Conservation (phyloP, 2,329 filamentous ascomycete species). For the Cryphonectria radicalis region DNA sequence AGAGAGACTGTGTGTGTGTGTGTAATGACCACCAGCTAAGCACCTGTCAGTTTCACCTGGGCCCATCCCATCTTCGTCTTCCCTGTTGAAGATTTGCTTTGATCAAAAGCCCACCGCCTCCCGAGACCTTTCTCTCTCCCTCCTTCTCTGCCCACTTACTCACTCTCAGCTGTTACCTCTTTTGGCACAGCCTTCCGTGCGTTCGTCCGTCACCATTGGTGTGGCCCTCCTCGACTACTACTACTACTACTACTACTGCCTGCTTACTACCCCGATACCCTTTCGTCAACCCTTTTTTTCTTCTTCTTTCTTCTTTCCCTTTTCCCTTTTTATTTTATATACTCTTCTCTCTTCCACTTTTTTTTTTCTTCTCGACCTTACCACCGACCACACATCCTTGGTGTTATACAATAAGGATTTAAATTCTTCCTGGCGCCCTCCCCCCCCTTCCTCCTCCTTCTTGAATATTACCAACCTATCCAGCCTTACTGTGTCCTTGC, state of each 20-base stretch:
- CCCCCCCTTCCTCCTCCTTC: not conserved
- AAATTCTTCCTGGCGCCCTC: conserved; percentile 22
- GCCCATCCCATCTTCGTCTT: conserved; percentile 26
- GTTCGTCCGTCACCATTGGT: conserved; percentile 27
- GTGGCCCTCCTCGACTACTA: conserved; percentile 9
- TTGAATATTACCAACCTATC: not conserved
- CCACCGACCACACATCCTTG: conserved; percentile 23
- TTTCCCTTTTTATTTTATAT: not conserved
- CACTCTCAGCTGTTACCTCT: conserved; percentile 29
- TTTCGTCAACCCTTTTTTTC: conserved; percentile 6
- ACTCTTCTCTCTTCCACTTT: not conserved
- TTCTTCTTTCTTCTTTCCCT: too few species aligned
- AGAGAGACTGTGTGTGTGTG: not conserved
- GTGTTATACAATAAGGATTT: conserved; percentile 28
- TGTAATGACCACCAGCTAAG: conserved; percentile 35
- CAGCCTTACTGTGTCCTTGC: conserved; percentile 20
- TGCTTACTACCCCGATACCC: conserved; percentile 10
- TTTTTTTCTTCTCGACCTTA: not conserved
- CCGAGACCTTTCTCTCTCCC: conserved; percentile 10
- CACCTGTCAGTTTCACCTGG: conserved; percentile 37
- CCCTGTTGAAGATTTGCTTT: conserved; percentile 21
- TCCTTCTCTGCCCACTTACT: not conserved
- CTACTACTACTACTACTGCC: not conserved
- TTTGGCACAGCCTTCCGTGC: conserved; percentile 27
- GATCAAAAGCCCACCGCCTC: conserved; percentile 9